These are phyloP conservation scores for Microdochium trichocladiopsis DNA, from an alignment of 2,329 filamentous ascomycete species.

Conservation along the genomic window DNA sequence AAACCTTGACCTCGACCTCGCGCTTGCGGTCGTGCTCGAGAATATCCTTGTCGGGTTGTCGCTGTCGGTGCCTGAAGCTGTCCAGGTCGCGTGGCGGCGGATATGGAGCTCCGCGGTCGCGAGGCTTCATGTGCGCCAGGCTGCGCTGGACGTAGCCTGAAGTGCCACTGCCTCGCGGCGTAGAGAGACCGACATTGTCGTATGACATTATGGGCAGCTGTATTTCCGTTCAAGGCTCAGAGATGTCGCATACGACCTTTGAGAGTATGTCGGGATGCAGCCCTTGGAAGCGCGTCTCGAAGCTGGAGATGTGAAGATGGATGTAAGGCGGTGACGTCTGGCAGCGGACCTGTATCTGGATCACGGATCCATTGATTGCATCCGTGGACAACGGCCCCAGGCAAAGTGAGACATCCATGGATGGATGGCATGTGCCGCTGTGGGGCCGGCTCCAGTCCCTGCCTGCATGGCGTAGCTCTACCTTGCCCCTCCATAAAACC, in stretches of 20 bases:
- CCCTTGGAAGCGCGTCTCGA: too few species aligned
- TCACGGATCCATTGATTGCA: not conserved
- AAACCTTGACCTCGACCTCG: conserved; percentile 86
- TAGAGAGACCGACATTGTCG: conserved; percentile 92
- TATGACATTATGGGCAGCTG: conserved; percentile 53
- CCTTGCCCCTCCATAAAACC: not conserved
- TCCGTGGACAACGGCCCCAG: not conserved
- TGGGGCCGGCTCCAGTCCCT: not conserved
- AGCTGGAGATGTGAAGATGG: not conserved
- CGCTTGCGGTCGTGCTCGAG: conserved; percentile 90
- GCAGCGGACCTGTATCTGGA: not conserved
- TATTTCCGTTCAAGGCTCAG: too few species aligned
- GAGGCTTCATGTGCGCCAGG: conserved; percentile 77
- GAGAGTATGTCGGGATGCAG: too few species aligned
- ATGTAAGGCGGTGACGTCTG: not conserved
- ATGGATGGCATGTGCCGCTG: not conserved
- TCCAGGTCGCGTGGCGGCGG: conserved; percentile 54
- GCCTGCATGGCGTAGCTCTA: not conserved
- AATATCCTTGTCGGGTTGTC: conserved; percentile 86
- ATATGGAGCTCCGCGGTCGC: conserved; percentile 75
- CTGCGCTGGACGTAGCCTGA: conserved; percentile 98
- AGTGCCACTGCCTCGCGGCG: conserved; percentile 89
- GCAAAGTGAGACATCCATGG: too few species aligned
- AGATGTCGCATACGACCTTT: too few species aligned
- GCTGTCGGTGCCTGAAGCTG: conserved; percentile 64